Evolutionary conservation across 2,329 filamentous ascomycete genomes (phyloP).

Genomic region (Fusarium tupiense): DNA sequence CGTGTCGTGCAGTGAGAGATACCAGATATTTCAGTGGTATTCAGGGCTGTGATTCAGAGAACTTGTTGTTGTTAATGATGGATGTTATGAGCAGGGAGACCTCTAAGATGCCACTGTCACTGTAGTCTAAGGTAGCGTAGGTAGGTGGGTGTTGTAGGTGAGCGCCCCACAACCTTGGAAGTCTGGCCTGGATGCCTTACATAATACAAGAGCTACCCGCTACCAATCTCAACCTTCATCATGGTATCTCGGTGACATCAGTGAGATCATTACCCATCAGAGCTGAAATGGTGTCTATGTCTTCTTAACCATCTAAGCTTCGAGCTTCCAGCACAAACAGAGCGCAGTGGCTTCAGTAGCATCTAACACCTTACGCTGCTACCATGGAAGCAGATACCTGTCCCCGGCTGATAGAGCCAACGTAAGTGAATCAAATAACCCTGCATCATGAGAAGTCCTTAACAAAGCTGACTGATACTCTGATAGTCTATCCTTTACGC

Average conservation of each 20-base stretch:
- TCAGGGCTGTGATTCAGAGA: neutral
- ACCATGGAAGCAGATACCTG: constrained; percentile 55
- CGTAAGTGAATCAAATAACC: constrained; percentile 43
- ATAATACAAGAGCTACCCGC: constrained; percentile 23
- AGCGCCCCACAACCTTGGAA: constrained; percentile 7
- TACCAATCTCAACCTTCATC: constrained; percentile 16
- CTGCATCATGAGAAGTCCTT: constrained; percentile 6
- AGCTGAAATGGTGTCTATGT: neutral
- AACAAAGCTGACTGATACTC: neutral
- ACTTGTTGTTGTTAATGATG: constrained; percentile 6
- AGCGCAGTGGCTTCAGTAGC: neutral
- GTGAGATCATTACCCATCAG: neutral
- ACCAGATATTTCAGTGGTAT: neutral
- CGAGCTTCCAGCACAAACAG: neutral
- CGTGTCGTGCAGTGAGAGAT: neutral
- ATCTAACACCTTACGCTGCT: neutral
- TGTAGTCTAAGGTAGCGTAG: neutral
- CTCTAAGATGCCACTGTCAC: constrained; percentile 24
- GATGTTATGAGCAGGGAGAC: constrained; percentile 11
- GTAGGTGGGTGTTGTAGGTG: constrained; percentile 5
- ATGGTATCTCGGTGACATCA: constrained; percentile 31
- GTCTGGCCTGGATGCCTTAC: constrained; percentile 37
- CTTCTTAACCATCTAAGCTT: neutral
- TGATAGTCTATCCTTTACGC: constrained; percentile 84
- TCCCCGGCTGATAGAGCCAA: constrained; percentile 55